phyloP scores from a whole-genome alignment of 331 rosid species.

The Acacia concinna region DNA sequence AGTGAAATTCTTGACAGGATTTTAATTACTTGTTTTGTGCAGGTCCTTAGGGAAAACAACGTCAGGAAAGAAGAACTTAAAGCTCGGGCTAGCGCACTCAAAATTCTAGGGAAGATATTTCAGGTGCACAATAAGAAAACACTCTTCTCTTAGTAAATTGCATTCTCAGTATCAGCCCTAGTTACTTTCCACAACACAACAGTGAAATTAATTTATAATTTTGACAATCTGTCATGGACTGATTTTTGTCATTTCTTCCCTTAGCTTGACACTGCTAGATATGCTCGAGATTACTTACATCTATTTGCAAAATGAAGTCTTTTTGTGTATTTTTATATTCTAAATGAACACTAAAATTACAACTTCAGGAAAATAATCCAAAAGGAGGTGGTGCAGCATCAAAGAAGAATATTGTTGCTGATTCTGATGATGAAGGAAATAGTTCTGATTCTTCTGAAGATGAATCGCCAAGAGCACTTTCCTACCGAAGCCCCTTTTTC shows the following conservation, averaged over 20 bases:
- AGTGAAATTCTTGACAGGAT: background rate
- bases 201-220: background rate
- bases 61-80: constrained; percentile 77
- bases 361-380: constrained; percentile 39
- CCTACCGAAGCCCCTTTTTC: constrained; percentile 78
- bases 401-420: constrained; percentile 56
- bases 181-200: background rate
- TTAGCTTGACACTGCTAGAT: background rate
- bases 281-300: background rate
- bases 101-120: constrained; percentile 80
- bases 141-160: too few species aligned
- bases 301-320: background rate
- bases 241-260: background rate
- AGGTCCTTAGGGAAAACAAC: constrained; percentile 75
- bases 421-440: constrained; percentile 66
- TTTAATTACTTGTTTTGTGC: constrained; percentile 19
- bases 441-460: constrained; percentile 77
- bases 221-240: background rate
- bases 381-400: constrained; percentile 66
- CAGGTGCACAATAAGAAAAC: constrained; percentile 56
- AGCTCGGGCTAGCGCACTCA: constrained; percentile 81
- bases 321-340: background rate
- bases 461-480: constrained; percentile 62
- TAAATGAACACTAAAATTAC: constrained; percentile 1
- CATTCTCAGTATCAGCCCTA: background rate